Evolutionary conservation across 108 stramenopile genomes (phyloP), one percentile per base, ranked within the genome.

Genomic region (Nitzschia inconspicua): DNA sequence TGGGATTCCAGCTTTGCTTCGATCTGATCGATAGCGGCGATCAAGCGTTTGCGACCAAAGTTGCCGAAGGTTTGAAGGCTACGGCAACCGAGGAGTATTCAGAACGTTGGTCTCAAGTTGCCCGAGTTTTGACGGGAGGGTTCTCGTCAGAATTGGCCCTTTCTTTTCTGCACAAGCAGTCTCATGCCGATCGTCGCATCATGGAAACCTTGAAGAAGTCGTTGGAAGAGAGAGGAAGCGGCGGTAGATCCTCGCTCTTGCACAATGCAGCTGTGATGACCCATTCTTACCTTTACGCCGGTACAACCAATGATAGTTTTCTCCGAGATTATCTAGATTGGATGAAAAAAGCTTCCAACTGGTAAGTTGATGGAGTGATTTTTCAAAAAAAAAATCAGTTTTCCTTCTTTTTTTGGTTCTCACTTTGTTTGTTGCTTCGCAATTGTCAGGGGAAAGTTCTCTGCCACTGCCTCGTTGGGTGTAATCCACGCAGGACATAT

Each of bases 321-420:
- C 62, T 98, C 56, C 77, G 99, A 49, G 92, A 98, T 51, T 84
- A 99, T 78, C 81, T 98, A 58, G 97, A 98, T 44, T 99, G 97
- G 97, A 89, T 99, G 91, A 96, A 94, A 51, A 95, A 97, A 67
- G 98, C 99, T 16, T 83, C 83, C 68, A 97, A 98, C 83, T 99
- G 99, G 99, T 93, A 71, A 57, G 91, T 77, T 31, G n/a, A 30
- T 9, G 37, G 10, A 13, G 9, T 39, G 13, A 9, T 9, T 11
- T 39, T 11, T 13, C 48, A 23, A 11, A 13, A 4, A 13, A 61
- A 20, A 8, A 42, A 5, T 26, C 18, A 36, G 20, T 43, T 28
- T 55, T 24, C 16, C 40, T 36, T 27, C 48, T n/a, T 29, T 47
- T 42, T 47, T 29, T 22, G 16, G 29, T 55, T 44, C 56, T 30